Base-by-base conservation (phyloP, 345 rosid genomes). In the Boechera retrofracta region DNA sequence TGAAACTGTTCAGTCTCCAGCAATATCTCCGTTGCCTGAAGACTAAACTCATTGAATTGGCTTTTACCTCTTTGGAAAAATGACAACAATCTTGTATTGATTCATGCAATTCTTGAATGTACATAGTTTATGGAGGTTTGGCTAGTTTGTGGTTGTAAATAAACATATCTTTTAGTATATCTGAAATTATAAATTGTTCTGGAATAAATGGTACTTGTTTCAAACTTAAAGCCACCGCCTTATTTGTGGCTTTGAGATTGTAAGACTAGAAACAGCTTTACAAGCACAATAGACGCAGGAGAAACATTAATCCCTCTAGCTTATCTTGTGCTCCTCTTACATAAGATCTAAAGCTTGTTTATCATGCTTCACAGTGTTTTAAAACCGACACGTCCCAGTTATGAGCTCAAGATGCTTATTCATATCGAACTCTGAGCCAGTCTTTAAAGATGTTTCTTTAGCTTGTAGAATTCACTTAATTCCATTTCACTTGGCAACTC, bases 61-160 rank as follows among this genome's bases (percentile, higher is more conserved):
- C 74, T 58, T 21, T 66, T 16, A 62, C 67, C 54, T 73, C 57
- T 26, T 53, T 59, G 55, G 69, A 52, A 61, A 44, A 33, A 59
- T 33, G 33, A 69, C 24, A 35, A 24, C n/a, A 51, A 60, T 68
- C 48, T 12, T 67, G 78, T 79, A 73, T 7, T 68, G 75, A 74
- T 68, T 79, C 66, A 68, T 73, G 66, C 31, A 54, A 73, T 79
- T 79, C 75, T 73, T 68, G 38, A 38, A 73, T 79, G 82, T 79
- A 79, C 67, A 79, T 79, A 79, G 36, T 24, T 45, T 60, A 36
- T 44, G 73, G 42, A 58, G 52, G 24, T 67, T 31, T 66, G 69
- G 32, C 9, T 71, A 21, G 64, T 59, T 49, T 73, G 74, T 72
- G 78, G 44, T 11, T 79, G 79, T 79, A 73, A 35, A 68, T 67